Conservation (phyloP, 306 rosid genomes). For the Gastrolobium bilobum region DNA sequence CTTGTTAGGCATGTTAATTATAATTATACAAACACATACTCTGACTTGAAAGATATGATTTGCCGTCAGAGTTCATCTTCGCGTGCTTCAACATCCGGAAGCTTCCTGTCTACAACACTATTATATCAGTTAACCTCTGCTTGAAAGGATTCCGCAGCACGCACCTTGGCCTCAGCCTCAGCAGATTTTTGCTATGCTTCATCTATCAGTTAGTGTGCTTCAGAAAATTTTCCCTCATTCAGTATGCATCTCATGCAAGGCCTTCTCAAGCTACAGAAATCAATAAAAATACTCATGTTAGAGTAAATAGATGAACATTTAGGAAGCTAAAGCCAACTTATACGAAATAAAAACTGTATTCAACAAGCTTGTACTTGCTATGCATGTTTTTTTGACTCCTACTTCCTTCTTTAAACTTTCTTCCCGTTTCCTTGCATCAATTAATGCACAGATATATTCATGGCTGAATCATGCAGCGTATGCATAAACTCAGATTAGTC, state of each 20-base stretch:
- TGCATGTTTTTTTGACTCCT: conserved; percentile 71
- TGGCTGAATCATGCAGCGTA: conserved; percentile 68
- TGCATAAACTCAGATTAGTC: conserved; percentile 59
- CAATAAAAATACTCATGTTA: background rate
- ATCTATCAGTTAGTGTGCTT: conserved; percentile 62
- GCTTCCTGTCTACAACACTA: conserved; percentile 66
- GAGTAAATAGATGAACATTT: background rate
- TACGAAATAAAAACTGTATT: background rate
- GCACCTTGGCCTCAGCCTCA: conserved; percentile 68
- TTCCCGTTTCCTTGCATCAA: conserved; percentile 68
- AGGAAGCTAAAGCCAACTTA: too few relatives aligned
- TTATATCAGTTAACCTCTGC: conserved; percentile 62
- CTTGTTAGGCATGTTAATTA: too few relatives aligned
- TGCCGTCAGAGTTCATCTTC: conserved; percentile 72
- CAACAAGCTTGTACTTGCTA: conserved; percentile 65
- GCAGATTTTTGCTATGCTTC: conserved; percentile 59
- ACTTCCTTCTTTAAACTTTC: conserved; percentile 64
- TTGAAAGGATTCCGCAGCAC: conserved; percentile 65
- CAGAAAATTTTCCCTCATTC: conserved; percentile 66
- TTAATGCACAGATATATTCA: conserved; percentile 55
- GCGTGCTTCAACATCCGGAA: conserved; percentile 73
- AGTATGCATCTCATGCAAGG: conserved; percentile 71
- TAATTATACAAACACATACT: conserved; percentile 54
- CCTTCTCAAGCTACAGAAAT: conserved; percentile 69
- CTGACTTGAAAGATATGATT: conserved; percentile 62